Conservation (phyloP, 2,329 filamentous ascomycete genomes). For the Aspergillus terreus region DNA sequence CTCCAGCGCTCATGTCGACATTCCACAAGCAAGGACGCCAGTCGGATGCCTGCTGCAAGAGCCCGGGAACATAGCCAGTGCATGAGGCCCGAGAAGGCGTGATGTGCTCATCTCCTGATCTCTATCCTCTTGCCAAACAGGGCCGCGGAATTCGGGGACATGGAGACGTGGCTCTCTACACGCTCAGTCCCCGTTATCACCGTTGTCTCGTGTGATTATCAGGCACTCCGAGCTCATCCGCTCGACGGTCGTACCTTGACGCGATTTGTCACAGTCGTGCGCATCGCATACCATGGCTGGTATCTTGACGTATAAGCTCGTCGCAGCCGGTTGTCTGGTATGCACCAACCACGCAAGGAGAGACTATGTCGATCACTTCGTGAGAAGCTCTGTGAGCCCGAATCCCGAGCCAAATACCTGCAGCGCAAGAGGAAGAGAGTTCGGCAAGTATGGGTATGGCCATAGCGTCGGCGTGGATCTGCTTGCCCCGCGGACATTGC, state of each 20-base stretch:
- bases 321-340: constrained; percentile 9
- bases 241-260: background rate
- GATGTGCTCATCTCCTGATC: background rate
- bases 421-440: background rate
- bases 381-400: background rate
- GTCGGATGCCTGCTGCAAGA: background rate
- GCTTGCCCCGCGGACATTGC: no score
- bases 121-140: background rate
- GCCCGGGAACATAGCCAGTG: background rate
- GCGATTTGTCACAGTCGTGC: constrained; percentile 3
- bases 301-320: constrained; percentile 14
- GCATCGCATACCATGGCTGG: constrained; percentile 13
- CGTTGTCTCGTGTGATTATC: background rate
- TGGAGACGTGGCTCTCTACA: background rate
- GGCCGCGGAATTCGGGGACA: background rate
- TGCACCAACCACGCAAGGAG: constrained; percentile 16
- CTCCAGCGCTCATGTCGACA: constrained; percentile 12
- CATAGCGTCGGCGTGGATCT: background rate
- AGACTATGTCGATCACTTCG: constrained; percentile 1
- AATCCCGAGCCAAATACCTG: background rate
- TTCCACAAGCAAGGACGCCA: constrained; percentile 12
- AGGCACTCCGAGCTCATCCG: background rate
- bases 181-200: background rate
- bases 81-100: background rate
- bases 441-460: background rate